A percentile compares a stretch with the other conserved stretches of the same genome.
Conservation (phyloP, 306 rosid genomes). For the Macrotyloma uniflorum region DNA sequence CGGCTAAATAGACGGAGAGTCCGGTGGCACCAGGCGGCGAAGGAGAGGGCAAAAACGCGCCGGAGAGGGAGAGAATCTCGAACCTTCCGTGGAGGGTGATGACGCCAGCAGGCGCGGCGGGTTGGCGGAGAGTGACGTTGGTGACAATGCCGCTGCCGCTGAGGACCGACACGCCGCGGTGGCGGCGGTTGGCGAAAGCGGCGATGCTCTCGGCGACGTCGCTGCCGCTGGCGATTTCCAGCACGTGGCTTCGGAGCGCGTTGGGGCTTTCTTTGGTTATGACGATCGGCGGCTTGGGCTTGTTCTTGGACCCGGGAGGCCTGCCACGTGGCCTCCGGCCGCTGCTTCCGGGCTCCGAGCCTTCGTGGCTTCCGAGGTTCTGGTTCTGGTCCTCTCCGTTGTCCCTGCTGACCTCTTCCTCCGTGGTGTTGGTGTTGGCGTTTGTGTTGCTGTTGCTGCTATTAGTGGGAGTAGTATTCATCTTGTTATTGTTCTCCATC, state of each 20-base stretch:
- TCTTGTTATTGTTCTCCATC: constrained; percentile 33
- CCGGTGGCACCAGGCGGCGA: constrained; percentile 73
- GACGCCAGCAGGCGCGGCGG: constrained; percentile 67
- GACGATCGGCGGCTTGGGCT: constrained; percentile 70
- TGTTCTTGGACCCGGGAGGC: constrained; percentile 87
- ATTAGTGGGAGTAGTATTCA: constrained; percentile 41
- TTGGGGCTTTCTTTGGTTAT: constrained; percentile 80
- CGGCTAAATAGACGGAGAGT: constrained; percentile 73
- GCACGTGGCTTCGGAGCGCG: constrained; percentile 74
- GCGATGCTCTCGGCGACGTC: constrained; percentile 76
- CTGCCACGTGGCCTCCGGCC: constrained; percentile 80
- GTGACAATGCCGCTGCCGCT: constrained; percentile 83
- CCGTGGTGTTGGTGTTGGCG: constrained; percentile 52
- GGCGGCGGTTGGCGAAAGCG: constrained; percentile 66
- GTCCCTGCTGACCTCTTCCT: constrained; percentile 57
- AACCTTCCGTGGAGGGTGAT: constrained; percentile 74
- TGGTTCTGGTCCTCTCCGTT: constrained; percentile 46
- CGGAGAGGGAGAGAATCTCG: constrained; percentile 78
- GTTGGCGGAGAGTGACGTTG: constrained; percentile 78
- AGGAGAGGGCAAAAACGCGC: constrained; percentile 78
- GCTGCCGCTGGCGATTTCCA: constrained; percentile 73
- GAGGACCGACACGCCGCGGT: constrained; percentile 77
- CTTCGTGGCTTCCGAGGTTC: constrained; percentile 42
- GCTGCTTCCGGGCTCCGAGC: constrained; percentile 55
- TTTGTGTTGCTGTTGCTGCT: constrained; percentile 52